Conservation (phyloP, 257 asterid genomes). For the Petunia secreta region DNA sequence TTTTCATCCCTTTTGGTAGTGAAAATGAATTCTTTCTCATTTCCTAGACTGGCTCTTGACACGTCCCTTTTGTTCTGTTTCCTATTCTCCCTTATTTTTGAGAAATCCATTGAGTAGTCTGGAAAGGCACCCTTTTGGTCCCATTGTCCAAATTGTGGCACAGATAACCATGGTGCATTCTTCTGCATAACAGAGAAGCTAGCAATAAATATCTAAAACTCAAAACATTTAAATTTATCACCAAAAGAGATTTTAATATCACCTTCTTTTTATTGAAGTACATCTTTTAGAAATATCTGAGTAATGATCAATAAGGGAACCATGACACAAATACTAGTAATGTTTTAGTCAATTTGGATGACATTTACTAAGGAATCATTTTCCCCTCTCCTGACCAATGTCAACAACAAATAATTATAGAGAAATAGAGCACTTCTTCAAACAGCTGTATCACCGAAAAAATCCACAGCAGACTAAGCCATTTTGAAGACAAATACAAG, state of each 20-base stretch:
- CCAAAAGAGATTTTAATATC: not conserved
- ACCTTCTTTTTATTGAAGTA: no score
- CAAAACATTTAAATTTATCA: not conserved
- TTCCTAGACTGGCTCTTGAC: conserved; percentile 88
- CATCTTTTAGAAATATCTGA: no score
- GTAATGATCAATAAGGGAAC: no score
- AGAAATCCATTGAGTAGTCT: conserved; percentile 82
- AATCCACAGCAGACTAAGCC: no score
- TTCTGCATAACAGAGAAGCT: conserved; percentile 30
- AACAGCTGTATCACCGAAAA: no score
- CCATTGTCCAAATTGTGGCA: conserved; percentile 96
- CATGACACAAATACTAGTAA: no score
- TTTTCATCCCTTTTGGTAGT: conserved; percentile 46
- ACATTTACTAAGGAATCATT: no score
- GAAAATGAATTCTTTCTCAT: conserved; percentile 70
- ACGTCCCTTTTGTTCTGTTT: conserved; percentile 87
- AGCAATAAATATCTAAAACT: not conserved
- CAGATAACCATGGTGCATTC: conserved; percentile 69
- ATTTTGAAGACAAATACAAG: not conserved
- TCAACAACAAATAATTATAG: no score
- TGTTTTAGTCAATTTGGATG: no score
- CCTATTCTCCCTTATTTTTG: conserved; percentile 83
- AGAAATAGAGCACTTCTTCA: no score
- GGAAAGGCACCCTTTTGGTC: conserved; percentile 81
- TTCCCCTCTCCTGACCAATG: no score